Evolutionary conservation across 2,329 filamentous ascomycete species (phyloP), one percentile per base, ranked within the genome.

Genomic region (Colletotrichum spinosum): DNA sequence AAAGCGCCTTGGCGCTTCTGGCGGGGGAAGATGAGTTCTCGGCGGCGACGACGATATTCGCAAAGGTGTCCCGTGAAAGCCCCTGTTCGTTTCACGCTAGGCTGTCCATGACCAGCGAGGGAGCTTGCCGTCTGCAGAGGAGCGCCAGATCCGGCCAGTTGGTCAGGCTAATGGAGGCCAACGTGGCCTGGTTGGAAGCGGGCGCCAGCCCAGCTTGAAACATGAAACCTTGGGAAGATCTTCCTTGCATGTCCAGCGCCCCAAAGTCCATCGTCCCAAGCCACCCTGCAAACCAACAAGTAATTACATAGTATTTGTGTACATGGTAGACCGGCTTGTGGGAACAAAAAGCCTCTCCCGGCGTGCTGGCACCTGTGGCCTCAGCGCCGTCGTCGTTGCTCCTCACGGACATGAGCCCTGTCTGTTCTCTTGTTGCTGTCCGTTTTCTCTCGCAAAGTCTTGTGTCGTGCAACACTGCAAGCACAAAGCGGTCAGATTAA

Each of bases 201-300:
- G 64, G 64, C 64, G 60, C 45, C 64, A 65, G 48, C 39, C 25
- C 12, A 45, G 44, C 49, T 45, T 65, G 64, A 65, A 67, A 67
- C 64, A 42, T 67, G 64, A 63, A 67, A 67, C 64, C 50, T 55
- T 38, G 37, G 25, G 49, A 51, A 55, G 54, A 65, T 67, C 63
- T 62, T 60, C 62, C 58, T 65, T 57, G 63, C 63, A 63, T 57
- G 33, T 25, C 52, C 13, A 48, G 45, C 52, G 37, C 17, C 34
- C 46, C 45, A 37, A 42, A 37, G 37, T n/a, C 48, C 51, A 17
- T 56, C 39, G 48, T 53, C 42, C 50, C 62, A 56, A 56, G 48
- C 53, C 42, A 46, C 49, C 54, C 50, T 67, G 60, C 64, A 65
- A 58, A 50, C 41, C 56, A 42, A 58, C 48, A 49, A 25, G 25